phyloP scores from a whole-genome alignment of 2,329 filamentous ascomycete genomes.

The Lachnellula hyalina region DNA sequence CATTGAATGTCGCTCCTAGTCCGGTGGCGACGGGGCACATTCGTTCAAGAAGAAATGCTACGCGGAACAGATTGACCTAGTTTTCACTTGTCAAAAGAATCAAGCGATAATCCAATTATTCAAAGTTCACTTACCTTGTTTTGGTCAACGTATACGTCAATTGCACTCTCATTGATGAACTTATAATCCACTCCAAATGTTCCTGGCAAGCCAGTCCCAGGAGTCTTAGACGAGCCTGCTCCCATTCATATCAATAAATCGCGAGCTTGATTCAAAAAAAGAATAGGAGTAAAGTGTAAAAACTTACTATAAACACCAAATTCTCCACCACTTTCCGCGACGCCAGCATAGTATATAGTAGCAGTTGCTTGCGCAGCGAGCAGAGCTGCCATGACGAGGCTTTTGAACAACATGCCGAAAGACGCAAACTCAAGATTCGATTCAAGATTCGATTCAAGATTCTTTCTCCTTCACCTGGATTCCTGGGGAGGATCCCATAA shows the following conservation, averaged over 20 bases:
- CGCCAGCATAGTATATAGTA: conserved; percentile 44
- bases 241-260: not conserved
- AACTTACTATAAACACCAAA: conserved; percentile 39
- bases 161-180: conserved; percentile 42
- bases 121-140: conserved; percentile 34
- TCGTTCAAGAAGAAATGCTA: conserved; percentile 46
- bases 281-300: not conserved
- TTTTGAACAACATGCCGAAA: conserved; percentile 19
- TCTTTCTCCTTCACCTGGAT: not conserved
- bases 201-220: conserved; percentile 43
- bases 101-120: not conserved
- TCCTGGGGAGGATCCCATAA: not conserved
- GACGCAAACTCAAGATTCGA: not conserved
- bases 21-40: conserved; percentile 44
- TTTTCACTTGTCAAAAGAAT: not conserved
- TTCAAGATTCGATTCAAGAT: not conserved
- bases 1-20: conserved; percentile 44
- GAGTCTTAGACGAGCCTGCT: conserved; percentile 26
- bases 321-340: conserved; percentile 43
- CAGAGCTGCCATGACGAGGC: conserved; percentile 9
- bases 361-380: conserved; percentile 26
- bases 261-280: not conserved
- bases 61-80: conserved; percentile 41
- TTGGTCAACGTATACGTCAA: conserved; percentile 42
- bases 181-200: conserved; percentile 44